Evolutionary conservation across 2,329 filamentous ascomycete species (phyloP).

Genomic region (Claviceps cyperi): DNA sequence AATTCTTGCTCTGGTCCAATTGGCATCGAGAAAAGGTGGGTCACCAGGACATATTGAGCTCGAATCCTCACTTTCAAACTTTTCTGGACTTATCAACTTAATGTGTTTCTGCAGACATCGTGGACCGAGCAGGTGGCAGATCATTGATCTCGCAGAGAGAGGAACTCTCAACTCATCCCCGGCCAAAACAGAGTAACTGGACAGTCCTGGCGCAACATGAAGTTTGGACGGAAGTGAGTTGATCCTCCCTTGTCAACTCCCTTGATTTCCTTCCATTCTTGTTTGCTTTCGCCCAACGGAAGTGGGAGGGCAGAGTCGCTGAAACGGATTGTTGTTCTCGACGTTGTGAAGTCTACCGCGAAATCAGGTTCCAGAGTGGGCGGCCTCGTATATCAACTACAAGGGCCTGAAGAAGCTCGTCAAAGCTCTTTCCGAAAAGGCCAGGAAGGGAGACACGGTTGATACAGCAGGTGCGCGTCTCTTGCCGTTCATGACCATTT

Average conservation of each 20-base stretch:
- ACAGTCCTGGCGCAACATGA: constrained; percentile 28
- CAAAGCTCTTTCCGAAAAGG: constrained; percentile 56
- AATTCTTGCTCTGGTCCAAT: not conserved
- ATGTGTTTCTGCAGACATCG: not conserved
- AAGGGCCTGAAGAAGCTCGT: constrained; percentile 91
- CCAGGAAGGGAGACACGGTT: constrained; percentile 55
- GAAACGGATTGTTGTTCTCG: constrained; percentile 3
- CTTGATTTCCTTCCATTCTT: not conserved
- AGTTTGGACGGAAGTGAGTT: constrained; percentile 48
- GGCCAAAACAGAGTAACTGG: not conserved
- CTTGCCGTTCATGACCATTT: constrained; percentile 10
- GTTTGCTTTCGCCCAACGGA: not conserved
- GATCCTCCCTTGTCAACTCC: not conserved
- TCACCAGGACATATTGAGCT: not conserved
- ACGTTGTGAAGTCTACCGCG: constrained; percentile 45
- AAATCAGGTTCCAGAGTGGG: constrained; percentile 81
- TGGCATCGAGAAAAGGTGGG: not conserved
- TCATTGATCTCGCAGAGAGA: not conserved
- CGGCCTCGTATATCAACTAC: constrained; percentile 73
- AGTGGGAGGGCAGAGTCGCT: constrained; percentile 6
- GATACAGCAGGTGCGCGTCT: constrained; percentile 74
- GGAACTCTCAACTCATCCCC: not conserved
- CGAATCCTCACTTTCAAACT: not conserved
- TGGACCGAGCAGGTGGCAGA: not conserved
- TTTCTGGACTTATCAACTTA: not conserved